Evolutionary conservation across 768 basidiomycete genomes (phyloP).

Genomic region (Tricholomella constricta): DNA sequence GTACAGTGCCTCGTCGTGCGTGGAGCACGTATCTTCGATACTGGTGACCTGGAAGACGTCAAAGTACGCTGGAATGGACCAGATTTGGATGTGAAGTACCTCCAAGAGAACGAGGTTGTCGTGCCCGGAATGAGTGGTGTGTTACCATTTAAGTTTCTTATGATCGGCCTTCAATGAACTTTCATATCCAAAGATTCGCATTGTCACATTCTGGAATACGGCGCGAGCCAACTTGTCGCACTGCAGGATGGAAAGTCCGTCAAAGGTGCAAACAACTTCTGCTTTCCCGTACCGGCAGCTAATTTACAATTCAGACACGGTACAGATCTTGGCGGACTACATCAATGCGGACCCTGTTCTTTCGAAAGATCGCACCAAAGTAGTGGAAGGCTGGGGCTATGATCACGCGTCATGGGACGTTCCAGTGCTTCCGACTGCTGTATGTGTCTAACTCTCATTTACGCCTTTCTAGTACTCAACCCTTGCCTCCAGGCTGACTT

Average conservation of each 20-base stretch:
- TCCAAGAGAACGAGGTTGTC: conserved; percentile 48
- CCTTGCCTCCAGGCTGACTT: conserved; percentile 49
- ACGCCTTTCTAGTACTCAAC: not conserved
- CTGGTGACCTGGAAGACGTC: not conserved
- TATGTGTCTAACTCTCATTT: conserved; percentile 27
- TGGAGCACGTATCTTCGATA: not conserved
- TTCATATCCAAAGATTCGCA: conserved; percentile 52
- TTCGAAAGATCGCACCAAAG: conserved; percentile 41
- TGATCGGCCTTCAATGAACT: not conserved
- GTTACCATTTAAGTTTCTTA: conserved; percentile 18
- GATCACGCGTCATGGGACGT: conserved; percentile 67
- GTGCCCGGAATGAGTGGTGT: conserved; percentile 61
- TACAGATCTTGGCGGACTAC: conserved; percentile 47
- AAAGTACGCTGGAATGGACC: conserved; percentile 2
- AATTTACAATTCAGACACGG: conserved; percentile 40
- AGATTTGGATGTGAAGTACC: conserved; percentile 28
- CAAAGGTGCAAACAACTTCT: conserved; percentile 34
- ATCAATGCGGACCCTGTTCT: conserved; percentile 47
- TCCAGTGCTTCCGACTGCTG: conserved; percentile 55
- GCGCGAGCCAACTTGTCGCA: conserved; percentile 52
- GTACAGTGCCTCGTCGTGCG: conserved; percentile 3
- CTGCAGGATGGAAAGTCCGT: conserved; percentile 50
- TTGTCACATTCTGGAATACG: conserved; percentile 66
- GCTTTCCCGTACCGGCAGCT: not conserved
- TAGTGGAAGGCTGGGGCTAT: conserved; percentile 74